These are phyloP conservation scores for Hypoxylon crocopeplum DNA, from an alignment of 495 filamentous ascomycete genomes.

Conservation along the genomic window DNA sequence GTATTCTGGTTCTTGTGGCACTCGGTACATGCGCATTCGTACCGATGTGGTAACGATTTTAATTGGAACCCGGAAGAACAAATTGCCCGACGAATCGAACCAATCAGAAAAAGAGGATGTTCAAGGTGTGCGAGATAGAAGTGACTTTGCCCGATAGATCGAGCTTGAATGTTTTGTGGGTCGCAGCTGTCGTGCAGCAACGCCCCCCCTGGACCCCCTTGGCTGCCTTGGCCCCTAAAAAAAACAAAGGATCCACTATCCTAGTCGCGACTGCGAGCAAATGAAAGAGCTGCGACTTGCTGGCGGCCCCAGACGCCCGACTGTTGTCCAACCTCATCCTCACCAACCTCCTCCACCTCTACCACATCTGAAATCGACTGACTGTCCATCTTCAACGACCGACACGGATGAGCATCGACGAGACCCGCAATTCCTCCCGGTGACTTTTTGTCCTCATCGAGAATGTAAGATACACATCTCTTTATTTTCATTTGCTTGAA, in stretches of 20 bases:
- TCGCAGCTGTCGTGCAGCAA: constrained; percentile 41
- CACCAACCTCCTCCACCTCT: constrained; percentile 40
- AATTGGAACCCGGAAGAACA: constrained; percentile 13
- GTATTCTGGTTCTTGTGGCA: constrained; percentile 13
- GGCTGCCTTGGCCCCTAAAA: constrained; percentile 8
- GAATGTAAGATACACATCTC: constrained; percentile 32
- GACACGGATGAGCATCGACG: constrained; percentile 30
- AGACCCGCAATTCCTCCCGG: constrained; percentile 37
- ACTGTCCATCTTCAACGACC: constrained; percentile 30
- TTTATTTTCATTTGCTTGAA: neutral
- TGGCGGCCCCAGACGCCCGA: constrained; percentile 36
- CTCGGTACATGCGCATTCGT: constrained; percentile 5
- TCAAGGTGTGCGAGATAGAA: too few relatives aligned
- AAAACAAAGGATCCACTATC: constrained; percentile 28
- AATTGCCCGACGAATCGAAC: constrained; percentile 20
- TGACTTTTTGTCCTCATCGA: constrained; percentile 37
- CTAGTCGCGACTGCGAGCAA: constrained; percentile 32
- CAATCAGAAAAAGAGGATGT: constrained; percentile 17
- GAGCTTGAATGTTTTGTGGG: constrained; percentile 29
- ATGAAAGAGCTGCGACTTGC: constrained; percentile 9
- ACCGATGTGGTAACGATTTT: constrained; percentile 11
- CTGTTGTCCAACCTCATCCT: constrained; percentile 37
- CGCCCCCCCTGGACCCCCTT: constrained; percentile 16
- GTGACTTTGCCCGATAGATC: constrained; percentile 22
- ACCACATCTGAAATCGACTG: neutral